phyloP scores from a whole-genome alignment of 257 asterid species.

The Mitragyna speciosa region DNA sequence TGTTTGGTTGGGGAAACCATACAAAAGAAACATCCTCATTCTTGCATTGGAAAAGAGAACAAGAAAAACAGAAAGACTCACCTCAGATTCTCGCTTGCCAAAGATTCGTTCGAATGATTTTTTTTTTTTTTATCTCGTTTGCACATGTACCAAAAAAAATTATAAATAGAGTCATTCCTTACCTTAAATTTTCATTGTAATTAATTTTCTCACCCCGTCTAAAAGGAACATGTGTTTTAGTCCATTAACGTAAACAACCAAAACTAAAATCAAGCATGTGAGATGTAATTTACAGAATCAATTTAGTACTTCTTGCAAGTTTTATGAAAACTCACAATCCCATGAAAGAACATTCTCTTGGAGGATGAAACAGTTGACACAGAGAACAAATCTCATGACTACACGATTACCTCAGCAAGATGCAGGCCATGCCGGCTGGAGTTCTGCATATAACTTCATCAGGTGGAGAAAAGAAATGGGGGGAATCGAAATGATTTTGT shows the following conservation, averaged over 20 bases:
- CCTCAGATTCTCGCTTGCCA: too few relatives aligned
- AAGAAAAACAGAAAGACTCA: too few relatives aligned
- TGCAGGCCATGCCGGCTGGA: conserved; percentile 61
- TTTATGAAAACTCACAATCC: neutral
- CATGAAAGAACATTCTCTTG: neutral
- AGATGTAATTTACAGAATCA: neutral
- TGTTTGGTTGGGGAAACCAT: too few relatives aligned
- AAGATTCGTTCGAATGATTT: too few relatives aligned
- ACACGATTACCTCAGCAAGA: neutral
- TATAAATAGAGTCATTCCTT: too few relatives aligned
- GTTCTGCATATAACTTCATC: conserved; percentile 10
- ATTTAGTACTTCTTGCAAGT: neutral
- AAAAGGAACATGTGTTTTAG: too few relatives aligned
- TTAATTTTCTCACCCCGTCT: too few relatives aligned
- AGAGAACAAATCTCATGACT: neutral
- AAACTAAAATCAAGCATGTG: neutral
- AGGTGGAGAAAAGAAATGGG: conserved; percentile 30
- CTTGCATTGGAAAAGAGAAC: too few relatives aligned
- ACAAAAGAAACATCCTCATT: too few relatives aligned
- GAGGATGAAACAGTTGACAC: neutral
- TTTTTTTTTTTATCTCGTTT: too few relatives aligned
- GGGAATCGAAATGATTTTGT: neutral
- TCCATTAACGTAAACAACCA: neutral
- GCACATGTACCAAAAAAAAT: too few relatives aligned
- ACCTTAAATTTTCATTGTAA: too few relatives aligned